These are phyloP conservation scores for Hericium alpestre DNA, from an alignment of 768 basidiomycete species.

Conservation along the genomic window DNA sequence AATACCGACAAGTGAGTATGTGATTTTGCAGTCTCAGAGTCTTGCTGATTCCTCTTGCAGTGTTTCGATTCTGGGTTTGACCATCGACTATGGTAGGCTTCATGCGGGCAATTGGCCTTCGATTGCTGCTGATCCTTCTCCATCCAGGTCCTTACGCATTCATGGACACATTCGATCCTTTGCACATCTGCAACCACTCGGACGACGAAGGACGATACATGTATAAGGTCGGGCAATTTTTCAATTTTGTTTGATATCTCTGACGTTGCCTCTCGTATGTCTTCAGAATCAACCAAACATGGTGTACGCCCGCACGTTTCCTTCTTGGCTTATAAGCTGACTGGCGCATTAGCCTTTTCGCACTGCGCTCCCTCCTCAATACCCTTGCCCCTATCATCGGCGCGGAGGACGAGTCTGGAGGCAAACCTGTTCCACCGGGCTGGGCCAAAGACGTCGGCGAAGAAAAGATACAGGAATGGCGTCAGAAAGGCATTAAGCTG, in stretches of 20 bases:
- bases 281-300: conserved; percentile 62
- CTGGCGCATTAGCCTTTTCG: conserved; percentile 45
- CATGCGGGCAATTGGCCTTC: neutral
- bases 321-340: neutral
- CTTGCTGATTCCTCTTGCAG: conserved; percentile 22
- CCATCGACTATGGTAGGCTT: conserved; percentile 60
- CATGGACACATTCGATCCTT: conserved; percentile 84
- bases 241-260: neutral
- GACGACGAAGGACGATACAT: conserved; percentile 72
- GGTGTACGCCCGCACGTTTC: conserved; percentile 40
- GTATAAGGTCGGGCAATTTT: conserved; percentile 36
- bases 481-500: conserved; percentile 39
- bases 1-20: conserved; percentile 85
- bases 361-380: conserved; percentile 65
- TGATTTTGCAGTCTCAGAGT: conserved; percentile 5
- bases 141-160: conserved; percentile 75
- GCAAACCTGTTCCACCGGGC: conserved; percentile 38
- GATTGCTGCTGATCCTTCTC: neutral
- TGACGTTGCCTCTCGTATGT: neutral
- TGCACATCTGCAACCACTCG: conserved; percentile 86
- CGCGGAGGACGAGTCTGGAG: conserved; percentile 51
- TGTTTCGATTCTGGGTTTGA: conserved; percentile 63
- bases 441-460: conserved; percentile 51
- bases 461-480: conserved; percentile 55
- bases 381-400: conserved; percentile 81